Evolutionary conservation across 2,329 filamentous ascomycete species (phyloP).

Genomic region (Metarhizium rileyi): DNA sequence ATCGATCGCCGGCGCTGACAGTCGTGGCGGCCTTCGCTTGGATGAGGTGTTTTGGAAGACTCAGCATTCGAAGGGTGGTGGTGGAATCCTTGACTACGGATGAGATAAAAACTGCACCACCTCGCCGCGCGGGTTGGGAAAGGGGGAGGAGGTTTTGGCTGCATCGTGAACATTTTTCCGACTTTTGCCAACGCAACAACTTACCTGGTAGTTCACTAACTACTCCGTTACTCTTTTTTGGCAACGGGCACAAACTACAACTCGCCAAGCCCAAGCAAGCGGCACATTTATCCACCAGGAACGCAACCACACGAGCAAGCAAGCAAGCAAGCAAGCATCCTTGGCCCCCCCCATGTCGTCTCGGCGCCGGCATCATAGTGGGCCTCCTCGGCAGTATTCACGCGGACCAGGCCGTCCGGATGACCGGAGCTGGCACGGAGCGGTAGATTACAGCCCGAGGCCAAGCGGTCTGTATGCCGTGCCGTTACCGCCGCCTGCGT

Average conservation of each 20-base stretch:
- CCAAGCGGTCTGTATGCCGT: not conserved
- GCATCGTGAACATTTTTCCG: too few species aligned
- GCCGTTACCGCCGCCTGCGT: not conserved
- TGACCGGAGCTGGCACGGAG: not conserved
- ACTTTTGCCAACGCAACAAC: too few species aligned
- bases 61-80: not conserved
- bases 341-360: slow-evolving; percentile 1
- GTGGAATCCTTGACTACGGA: not conserved
- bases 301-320: not conserved
- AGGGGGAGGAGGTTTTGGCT: too few species aligned
- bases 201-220: too few species aligned
- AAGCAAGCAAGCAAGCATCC: not conserved
- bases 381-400: slow-evolving; percentile 1
- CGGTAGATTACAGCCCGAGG: not conserved
- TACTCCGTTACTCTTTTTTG: too few species aligned
- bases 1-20: not conserved
- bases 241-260: too few species aligned
- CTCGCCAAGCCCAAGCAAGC: too few species aligned
- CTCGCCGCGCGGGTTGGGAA: too few species aligned
- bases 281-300: not conserved
- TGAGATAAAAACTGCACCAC: too few species aligned
- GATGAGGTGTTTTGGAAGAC: not conserved
- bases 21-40: not conserved
- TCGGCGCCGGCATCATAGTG: slow-evolving; percentile 3
- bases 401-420: not conserved